Base-by-base conservation (phyloP, 1,284 basidiomycete genomes). In the Coniferiporia sulphurascens region DNA sequence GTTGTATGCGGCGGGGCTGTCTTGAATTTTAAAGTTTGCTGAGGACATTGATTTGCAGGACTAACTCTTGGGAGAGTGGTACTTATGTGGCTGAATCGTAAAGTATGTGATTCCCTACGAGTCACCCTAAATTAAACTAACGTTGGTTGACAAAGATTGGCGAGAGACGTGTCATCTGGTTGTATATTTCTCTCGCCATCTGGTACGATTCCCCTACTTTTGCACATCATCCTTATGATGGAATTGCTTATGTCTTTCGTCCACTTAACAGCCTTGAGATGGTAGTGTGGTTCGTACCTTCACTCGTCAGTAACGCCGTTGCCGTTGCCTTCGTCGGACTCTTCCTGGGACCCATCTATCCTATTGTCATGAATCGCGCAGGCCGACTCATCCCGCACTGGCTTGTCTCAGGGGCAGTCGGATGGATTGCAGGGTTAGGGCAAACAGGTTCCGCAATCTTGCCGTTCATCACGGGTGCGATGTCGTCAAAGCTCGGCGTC, bases 201-300 rank as follows among this genome's bases (percentile, higher is more conserved):
- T 32, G 43, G 57, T 58, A 27, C 12, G 51, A 7, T 27, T 10
- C 34, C 35, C 55, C 27, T 27, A 27, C 5, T 12, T 50, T 35
- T 54, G n/a, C 35, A 19, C 38, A 34, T 54, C 9, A 15, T 56
- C 55, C 17, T 22, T 3, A 9, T 44, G 10, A 27, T 9, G 10
- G 35, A 35, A 32, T 35, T 21, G 12, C 35, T 60, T 36, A 58
- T 60, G 35, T 49, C 55, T 48, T 49, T n/a, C 60, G 38, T 49
- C 54, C 48, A 46, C 15, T 52, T 35, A 43, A 52, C 54, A 83
- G 82, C 4, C 74, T 88, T 22, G 81, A 87, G 65, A 67, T 86
- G 15, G 73, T 83, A 34, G 74, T 89, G 43, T 89, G 86, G 87
- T 76, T 83, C 22, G 79, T 83, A 1, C 80, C 81, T 19, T 81